Evolutionary conservation across 2,329 filamentous ascomycete genomes (phyloP).

Genomic region (Apiospora saccharicola): DNA sequence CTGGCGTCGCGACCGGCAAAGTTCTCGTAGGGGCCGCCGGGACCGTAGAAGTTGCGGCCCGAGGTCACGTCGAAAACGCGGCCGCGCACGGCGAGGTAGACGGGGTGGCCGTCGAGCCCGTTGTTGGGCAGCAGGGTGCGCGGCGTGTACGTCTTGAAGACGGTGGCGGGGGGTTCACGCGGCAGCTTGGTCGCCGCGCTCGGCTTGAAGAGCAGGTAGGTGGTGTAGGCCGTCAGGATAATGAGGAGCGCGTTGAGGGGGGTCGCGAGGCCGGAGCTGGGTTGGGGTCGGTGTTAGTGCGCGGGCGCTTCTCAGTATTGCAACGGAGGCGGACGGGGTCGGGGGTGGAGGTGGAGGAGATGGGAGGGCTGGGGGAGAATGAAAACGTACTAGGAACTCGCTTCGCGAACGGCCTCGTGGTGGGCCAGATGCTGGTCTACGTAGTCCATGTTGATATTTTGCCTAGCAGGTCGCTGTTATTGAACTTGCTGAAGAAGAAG

Average conservation of each 20-base stretch:
- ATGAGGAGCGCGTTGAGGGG: slow-evolving; percentile 70
- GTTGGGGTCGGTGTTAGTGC: not conserved
- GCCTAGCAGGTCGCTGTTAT: not conserved
- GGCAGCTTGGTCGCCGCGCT: slow-evolving; percentile 55
- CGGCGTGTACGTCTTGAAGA: slow-evolving; percentile 77
- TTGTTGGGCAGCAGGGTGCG: slow-evolving; percentile 86
- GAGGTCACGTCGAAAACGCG: slow-evolving; percentile 88
- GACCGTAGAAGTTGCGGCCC: slow-evolving; percentile 94
- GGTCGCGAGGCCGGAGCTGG: slow-evolving; percentile 58
- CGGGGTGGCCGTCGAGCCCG: slow-evolving; percentile 74
- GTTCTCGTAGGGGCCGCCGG: slow-evolving; percentile 93
- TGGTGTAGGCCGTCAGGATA: slow-evolving; percentile 62
- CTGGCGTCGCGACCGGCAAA: slow-evolving; percentile 94
- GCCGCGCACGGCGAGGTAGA: slow-evolving; percentile 91
- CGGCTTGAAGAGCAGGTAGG: slow-evolving; percentile 63
- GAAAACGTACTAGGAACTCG: slow-evolving; percentile 44
- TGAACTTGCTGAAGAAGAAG: not conserved
- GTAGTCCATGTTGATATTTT: slow-evolving; percentile 57
- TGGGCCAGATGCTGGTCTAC: slow-evolving; percentile 61
- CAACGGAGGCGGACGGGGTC: not conserved
- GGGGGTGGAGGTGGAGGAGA: not conserved
- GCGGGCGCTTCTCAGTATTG: slow-evolving; percentile 25
- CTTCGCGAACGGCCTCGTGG: slow-evolving; percentile 56
- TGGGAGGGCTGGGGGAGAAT: slow-evolving; percentile 7
- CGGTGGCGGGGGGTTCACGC: slow-evolving; percentile 61